Base-by-base conservation (phyloP, 1,139 yeast species). In the Insectozyma bohioensis region DNA sequence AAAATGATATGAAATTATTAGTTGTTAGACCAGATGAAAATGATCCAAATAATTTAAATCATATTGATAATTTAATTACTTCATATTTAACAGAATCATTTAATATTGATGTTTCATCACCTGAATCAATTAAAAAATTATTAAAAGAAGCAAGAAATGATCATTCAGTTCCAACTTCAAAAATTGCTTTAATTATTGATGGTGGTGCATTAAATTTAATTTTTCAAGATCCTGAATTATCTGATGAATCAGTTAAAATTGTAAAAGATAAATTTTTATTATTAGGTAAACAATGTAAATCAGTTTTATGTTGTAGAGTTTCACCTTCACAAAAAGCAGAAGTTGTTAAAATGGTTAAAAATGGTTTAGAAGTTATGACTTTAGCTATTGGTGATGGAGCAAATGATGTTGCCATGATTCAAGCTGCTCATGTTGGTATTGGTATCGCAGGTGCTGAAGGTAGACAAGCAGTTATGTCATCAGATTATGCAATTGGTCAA, bases 1-100 rank as follows among this genome's bases (percentile, higher is more conserved):
- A 85, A 42, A 86, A 78, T 47, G 85, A 80, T 24, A 92, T 92
- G 98, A 84, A 86, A 49, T 66, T 92, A 35, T 61, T 92, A 39
- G 87, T 90, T 12, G 72, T 90, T 11, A 60, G 73, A 37, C 70
- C 76, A 4, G 48, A 45, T 24, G 61, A 52, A 27, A 37, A 46
- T 6, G 52, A 57, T 34, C 42, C 48, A 26, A 58, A 51, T 1
- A 52, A 55, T 40, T 42, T 51, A 14, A 57, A 46, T 17, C 45
- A 60, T 33, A 47, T 71, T 30, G 66, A 66, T 35, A 45, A 44
- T 4, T 52, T 69, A 34, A 51, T 75, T 7, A 55, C 72, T 2
- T 50, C 47, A 20, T 63, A 70, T 39, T 57, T 76, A 45, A 36
- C 38, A 16, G 73, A 73, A 21, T 58, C 64, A 28, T 75, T 74